A percentile compares a stretch with the other conserved stretches of the same genome.
Evolutionary conservation across 176 grass and related monocot species (phyloP).

Genomic region (Triticum urartu): DNA sequence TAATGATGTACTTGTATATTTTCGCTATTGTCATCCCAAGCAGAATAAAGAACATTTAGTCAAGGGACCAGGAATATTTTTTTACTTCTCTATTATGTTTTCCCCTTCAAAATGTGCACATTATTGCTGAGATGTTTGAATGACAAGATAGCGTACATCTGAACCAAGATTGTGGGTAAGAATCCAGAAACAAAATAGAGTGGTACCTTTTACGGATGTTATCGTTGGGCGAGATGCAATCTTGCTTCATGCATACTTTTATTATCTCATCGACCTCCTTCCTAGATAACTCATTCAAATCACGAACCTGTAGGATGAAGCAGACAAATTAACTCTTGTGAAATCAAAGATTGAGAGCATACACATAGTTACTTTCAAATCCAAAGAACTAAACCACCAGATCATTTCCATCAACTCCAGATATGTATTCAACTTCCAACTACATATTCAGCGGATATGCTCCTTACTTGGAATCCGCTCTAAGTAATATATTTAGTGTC

Average conservation of each 20-base stretch:
- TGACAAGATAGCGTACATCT: background rate
- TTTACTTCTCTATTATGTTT: background rate
- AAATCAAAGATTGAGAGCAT: background rate
- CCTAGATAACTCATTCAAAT: constrained; percentile 57
- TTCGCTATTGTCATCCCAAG: background rate
- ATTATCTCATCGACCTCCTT: constrained; percentile 63
- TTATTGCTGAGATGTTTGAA: background rate
- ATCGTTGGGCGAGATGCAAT: constrained; percentile 51
- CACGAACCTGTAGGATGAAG: constrained; percentile 35
- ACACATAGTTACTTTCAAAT: background rate
- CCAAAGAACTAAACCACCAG: background rate
- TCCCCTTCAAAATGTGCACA: background rate
- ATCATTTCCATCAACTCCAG: constrained; percentile 8
- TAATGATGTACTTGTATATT: constrained; percentile 6
- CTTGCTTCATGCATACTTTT: constrained; percentile 60
- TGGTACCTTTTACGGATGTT: constrained; percentile 49
- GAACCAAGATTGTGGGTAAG: background rate
- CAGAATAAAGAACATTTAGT: background rate
- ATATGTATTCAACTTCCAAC: background rate
- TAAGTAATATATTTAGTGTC: constrained; percentile 16
- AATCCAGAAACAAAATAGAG: background rate
- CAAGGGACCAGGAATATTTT: background rate
- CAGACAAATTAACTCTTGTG: background rate
- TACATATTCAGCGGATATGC: background rate
- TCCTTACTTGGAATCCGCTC: background rate